Evolutionary conservation across 306 rosid species (phyloP).

Genomic region (Pterocarpus santalinus): DNA sequence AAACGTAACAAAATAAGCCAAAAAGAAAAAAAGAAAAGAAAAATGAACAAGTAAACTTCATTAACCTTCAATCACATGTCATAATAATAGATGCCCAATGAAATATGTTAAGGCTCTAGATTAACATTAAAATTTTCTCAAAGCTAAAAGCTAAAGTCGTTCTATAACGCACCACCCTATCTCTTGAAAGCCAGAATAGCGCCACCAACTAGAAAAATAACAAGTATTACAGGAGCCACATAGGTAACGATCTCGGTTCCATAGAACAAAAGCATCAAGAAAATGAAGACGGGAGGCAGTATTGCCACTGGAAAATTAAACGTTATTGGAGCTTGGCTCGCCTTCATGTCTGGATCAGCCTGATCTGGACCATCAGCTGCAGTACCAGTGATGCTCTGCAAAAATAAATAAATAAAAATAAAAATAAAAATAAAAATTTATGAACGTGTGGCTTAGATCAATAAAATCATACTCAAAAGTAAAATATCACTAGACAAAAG

Average conservation of each 20-base stretch:
- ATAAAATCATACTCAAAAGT: neutral
- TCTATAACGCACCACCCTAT: too few species aligned
- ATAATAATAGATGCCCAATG: too few species aligned
- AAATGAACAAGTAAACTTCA: too few species aligned
- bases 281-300: neutral
- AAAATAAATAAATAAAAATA: too few species aligned
- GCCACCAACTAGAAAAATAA: neutral
- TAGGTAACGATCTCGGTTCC: neutral
- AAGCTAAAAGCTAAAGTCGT: too few species aligned
- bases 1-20: too few species aligned
- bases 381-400: neutral
- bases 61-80: too few species aligned
- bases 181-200: neutral
- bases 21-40: too few species aligned
- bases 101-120: neutral
- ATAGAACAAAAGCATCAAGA: neutral
- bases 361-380: neutral
- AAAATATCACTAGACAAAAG: neutral
- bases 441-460: neutral
- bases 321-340: neutral
- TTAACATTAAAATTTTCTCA: too few species aligned
- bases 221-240: neutral
- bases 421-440: too few species aligned
- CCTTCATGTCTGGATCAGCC: neutral
- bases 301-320: neutral